Evolutionary conservation across 768 basidiomycete genomes (phyloP).

Genomic region (Flagelloscypha sp.): DNA sequence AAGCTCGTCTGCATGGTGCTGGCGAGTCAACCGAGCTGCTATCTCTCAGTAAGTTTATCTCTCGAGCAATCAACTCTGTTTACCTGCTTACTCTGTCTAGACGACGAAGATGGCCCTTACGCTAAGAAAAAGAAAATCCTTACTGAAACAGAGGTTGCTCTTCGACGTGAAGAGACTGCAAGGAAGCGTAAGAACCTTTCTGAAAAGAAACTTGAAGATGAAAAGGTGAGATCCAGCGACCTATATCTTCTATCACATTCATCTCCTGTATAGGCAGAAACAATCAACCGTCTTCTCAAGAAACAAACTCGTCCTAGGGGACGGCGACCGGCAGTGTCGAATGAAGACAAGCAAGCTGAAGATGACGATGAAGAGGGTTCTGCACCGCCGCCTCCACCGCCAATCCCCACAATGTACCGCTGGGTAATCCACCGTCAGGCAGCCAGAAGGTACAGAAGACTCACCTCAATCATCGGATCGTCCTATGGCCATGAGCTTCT

Average conservation of each 20-base stretch:
- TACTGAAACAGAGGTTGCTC: constrained; percentile 64
- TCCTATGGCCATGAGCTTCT: constrained; percentile 47
- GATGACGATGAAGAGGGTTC: constrained; percentile 34
- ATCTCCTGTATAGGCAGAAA: constrained; percentile 51
- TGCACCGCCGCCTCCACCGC: constrained; percentile 16
- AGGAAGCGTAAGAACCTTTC: constrained; percentile 73
- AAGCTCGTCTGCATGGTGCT: constrained; percentile 40
- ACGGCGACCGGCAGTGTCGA: constrained; percentile 19
- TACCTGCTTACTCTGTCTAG: too few relatives aligned
- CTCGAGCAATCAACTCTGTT: too few relatives aligned
- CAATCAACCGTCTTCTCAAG: constrained; percentile 82
- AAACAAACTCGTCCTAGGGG: constrained; percentile 69
- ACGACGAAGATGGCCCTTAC: too few relatives aligned
- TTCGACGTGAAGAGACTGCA: constrained; percentile 73
- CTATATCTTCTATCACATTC: neutral
- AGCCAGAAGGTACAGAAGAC: constrained; percentile 6
- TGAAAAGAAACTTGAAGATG: constrained; percentile 80
- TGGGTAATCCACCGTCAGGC: constrained; percentile 35
- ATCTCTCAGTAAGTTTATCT: too few relatives aligned
- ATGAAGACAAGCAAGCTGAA: constrained; percentile 24
- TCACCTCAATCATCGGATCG: too few relatives aligned
- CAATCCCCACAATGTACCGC: constrained; percentile 53
- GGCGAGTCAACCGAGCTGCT: too few relatives aligned
- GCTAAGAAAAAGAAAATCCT: constrained; percentile 56
- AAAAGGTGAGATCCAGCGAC: constrained; percentile 47